A percentile compares a stretch with the other conserved stretches of the same genome.
These are phyloP conservation scores for Myriangium duriaei DNA, from an alignment of 2,329 filamentous ascomycete species.

Conservation along the genomic window DNA sequence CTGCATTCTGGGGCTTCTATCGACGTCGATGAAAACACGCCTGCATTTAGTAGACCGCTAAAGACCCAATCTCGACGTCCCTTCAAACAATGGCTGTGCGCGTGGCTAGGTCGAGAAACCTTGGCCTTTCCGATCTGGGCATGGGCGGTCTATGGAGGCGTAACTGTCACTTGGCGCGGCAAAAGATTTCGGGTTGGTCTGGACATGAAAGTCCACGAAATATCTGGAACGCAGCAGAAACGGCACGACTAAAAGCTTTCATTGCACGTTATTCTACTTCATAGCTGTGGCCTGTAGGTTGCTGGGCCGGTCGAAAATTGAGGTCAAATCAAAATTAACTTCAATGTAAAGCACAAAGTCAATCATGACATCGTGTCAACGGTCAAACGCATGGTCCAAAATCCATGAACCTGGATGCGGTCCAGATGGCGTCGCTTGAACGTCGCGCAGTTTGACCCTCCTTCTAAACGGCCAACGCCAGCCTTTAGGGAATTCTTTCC, in stretches of 20 bases:
- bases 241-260: neutral
- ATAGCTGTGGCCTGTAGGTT: neutral
- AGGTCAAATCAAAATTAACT: too few relatives aligned
- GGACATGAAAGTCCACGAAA: slow-evolving; percentile 64
- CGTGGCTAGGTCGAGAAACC: slow-evolving; percentile 75
- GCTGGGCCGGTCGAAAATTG: neutral
- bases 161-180: slow-evolving; percentile 78
- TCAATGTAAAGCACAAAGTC: too few relatives aligned
- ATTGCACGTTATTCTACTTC: neutral
- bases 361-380: too few relatives aligned
- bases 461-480: too few relatives aligned
- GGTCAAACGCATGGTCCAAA: too few relatives aligned
- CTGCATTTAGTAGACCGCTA: slow-evolving; percentile 52
- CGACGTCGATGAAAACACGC: slow-evolving; percentile 59
- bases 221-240: slow-evolving; percentile 11
- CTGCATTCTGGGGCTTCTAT: slow-evolving; percentile 64
- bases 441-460: too few relatives aligned
- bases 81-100: slow-evolving; percentile 59
- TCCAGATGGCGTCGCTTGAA: too few relatives aligned
- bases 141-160: slow-evolving; percentile 79
- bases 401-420: too few relatives aligned
- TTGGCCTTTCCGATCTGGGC: slow-evolving; percentile 82
- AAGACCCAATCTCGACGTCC: slow-evolving; percentile 38
- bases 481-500: too few relatives aligned
- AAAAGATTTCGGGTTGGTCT: slow-evolving; percentile 67